Percentiles rank a stretch among this genome's conserved stretches.
Evolutionary conservation across 1,139 yeast species (phyloP).

Genomic region (Geotrichum cucujoidarum): DNA sequence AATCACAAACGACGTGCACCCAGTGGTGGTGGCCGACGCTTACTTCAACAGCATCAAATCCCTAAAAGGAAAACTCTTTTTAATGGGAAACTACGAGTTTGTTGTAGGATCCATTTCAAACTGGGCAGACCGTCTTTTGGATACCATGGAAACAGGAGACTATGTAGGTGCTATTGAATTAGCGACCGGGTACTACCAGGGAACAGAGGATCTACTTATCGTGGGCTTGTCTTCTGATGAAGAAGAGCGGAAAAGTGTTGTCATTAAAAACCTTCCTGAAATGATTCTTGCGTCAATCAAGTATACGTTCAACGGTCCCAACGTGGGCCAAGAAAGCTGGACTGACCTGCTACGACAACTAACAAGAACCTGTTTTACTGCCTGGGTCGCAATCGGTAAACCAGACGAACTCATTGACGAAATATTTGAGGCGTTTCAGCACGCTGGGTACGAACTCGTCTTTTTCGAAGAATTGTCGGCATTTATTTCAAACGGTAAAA

Average conservation of each 20-base stretch:
- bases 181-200: conserved; percentile 51
- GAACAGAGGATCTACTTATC: conserved; percentile 45
- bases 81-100: conserved; percentile 48
- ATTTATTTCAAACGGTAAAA: conserved; percentile 45
- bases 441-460: conserved; percentile 31
- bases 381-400: conserved; percentile 40
- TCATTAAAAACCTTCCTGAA: conserved; percentile 53
- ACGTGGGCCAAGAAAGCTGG: conserved; percentile 16
- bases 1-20: conserved; percentile 21
- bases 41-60: conserved; percentile 39
- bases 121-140: conserved; percentile 68
- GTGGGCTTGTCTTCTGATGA: conserved; percentile 52
- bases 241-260: conserved; percentile 44
- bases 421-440: conserved; percentile 47
- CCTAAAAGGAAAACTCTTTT: conserved; percentile 45
- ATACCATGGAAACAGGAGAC: conserved; percentile 45
- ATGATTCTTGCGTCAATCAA: conserved; percentile 51
- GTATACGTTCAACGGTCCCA: conserved; percentile 35
- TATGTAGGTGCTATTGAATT: conserved; percentile 53
- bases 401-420: conserved; percentile 46
- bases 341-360: conserved; percentile 26
- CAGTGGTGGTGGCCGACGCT: conserved; percentile 35
- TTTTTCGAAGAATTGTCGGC: conserved; percentile 52
- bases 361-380: conserved; percentile 40
- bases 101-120: conserved; percentile 55